Evolutionary conservation across 805 yeast genomes (phyloP).

Genomic region (Saccharomycopsis fodiens): DNA sequence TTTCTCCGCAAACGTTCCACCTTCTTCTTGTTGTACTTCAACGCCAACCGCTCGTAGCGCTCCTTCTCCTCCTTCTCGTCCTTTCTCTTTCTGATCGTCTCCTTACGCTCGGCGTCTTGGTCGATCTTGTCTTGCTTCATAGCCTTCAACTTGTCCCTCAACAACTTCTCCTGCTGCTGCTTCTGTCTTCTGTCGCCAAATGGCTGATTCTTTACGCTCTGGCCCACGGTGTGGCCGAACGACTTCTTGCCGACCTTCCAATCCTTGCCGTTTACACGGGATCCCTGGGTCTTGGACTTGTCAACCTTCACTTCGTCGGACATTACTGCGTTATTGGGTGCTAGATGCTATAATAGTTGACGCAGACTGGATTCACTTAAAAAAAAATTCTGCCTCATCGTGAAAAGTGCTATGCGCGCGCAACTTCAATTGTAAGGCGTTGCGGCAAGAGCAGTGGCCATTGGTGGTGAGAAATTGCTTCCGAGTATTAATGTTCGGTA

Average conservation of each 20-base stretch:
- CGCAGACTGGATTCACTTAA: background rate
- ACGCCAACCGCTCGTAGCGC: constrained; percentile 73
- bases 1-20: constrained; percentile 83
- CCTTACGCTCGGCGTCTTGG: constrained; percentile 44
- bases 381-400: background rate
- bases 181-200: constrained; percentile 63
- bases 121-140: constrained; percentile 73
- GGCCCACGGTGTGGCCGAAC: constrained; percentile 42
- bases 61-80: constrained; percentile 83
- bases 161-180: constrained; percentile 56
- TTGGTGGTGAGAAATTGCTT: no score
- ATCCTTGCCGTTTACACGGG: constrained; percentile 55
- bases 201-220: constrained; percentile 42
- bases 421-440: no score
- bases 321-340: background rate
- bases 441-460: no score
- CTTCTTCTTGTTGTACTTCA: constrained; percentile 85
- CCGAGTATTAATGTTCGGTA: no score
- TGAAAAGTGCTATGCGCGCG: background rate
- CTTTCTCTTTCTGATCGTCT: constrained; percentile 60
- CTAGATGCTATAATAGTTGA: background rate
- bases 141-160: constrained; percentile 61
- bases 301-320: no score
- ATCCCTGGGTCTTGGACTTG: constrained; percentile 31
- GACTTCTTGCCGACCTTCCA: constrained; percentile 70